Percentiles rank a stretch among this genome's conserved stretches.
Evolutionary conservation across 345 rosid species (phyloP).

Genomic region (Ricinus communis): DNA sequence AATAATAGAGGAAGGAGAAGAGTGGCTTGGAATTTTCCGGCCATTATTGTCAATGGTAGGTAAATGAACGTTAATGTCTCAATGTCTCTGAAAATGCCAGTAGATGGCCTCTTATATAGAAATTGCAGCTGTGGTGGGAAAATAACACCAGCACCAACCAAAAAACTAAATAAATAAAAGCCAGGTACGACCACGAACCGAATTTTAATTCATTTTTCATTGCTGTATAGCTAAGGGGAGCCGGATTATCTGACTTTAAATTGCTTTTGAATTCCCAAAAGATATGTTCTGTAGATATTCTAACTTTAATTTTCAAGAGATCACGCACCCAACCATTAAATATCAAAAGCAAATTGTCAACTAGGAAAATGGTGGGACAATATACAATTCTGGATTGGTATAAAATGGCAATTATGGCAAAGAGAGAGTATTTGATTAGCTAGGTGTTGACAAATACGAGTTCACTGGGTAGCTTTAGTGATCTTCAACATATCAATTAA

Average conservation of each 20-base stretch:
- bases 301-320: neutral
- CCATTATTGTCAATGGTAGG: constrained; percentile 12
- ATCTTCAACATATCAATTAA: too few species aligned
- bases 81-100: neutral
- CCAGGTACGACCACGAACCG: too few species aligned
- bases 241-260: too few species aligned
- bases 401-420: neutral
- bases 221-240: neutral
- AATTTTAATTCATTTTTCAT: neutral
- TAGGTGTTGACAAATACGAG: neutral
- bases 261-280: neutral
- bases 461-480: neutral
- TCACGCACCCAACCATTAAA: neutral
- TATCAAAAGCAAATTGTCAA: neutral
- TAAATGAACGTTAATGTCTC: neutral
- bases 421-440: neutral
- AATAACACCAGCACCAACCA: neutral
- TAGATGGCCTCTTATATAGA: constrained; percentile 6
- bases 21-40: constrained; percentile 4
- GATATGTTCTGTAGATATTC: neutral
- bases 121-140: neutral
- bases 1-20: constrained; percentile 16
- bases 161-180: neutral
- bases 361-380: neutral
- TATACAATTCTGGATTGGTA: neutral